A percentile compares a stretch with the other conserved stretches of the same genome.
Evolutionary conservation across 345 rosid genomes (phyloP).

Genomic region (Laguncularia racemosa): DNA sequence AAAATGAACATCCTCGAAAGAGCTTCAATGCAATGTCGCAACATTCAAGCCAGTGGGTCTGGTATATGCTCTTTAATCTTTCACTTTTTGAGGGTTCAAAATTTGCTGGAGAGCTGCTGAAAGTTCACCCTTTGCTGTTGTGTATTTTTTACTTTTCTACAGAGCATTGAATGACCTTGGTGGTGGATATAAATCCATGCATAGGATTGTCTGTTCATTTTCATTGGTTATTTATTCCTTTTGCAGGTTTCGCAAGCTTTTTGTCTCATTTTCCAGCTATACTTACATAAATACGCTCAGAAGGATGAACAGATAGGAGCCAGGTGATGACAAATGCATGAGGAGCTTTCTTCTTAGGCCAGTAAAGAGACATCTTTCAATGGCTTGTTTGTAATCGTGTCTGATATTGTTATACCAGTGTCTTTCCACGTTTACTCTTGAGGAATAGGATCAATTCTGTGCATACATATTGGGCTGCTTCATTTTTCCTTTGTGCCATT

Average conservation of each 20-base stretch:
- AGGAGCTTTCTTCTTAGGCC: no score
- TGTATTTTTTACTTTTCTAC: neutral
- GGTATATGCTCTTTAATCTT: slow-evolving; percentile 32
- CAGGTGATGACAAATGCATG: no score
- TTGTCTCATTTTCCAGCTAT: slow-evolving; percentile 72
- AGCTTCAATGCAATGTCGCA: slow-evolving; percentile 75
- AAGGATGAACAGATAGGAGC: slow-evolving; percentile 22
- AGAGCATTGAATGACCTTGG: neutral
- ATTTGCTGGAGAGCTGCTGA: no score
- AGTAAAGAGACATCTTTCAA: no score
- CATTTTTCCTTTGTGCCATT: no score
- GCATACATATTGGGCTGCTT: no score
- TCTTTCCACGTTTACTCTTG: no score
- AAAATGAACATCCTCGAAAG: slow-evolving; percentile 49
- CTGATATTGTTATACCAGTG: no score
- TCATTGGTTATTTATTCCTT: neutral
- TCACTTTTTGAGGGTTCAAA: neutral
- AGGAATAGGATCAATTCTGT: no score
- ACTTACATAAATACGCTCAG: slow-evolving; percentile 50
- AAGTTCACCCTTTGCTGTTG: no score
- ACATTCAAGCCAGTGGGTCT: slow-evolving; percentile 82
- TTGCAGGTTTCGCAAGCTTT: slow-evolving; percentile 80
- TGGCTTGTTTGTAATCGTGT: no score
- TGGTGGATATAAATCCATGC: neutral
- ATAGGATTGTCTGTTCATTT: neutral